Percentiles rank a stretch among this genome's conserved stretches.
Evolutionary conservation across 805 yeast species (phyloP).

Genomic region (Metschnikowia henanensis): DNA sequence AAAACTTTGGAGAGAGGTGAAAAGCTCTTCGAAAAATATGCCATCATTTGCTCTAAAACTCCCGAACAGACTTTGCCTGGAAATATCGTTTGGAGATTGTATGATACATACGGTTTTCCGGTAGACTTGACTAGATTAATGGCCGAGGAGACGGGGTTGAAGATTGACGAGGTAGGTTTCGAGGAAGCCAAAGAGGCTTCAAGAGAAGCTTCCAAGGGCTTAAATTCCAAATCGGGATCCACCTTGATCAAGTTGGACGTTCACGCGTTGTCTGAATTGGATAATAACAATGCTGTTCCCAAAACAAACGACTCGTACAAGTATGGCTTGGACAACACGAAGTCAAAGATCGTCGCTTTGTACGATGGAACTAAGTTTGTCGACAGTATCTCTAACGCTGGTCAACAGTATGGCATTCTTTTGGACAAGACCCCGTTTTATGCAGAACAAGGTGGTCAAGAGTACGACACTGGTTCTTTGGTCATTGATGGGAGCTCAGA

Average conservation of each 20-base stretch:
- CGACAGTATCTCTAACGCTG: slow-evolving; percentile 37
- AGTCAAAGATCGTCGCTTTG: slow-evolving; percentile 69
- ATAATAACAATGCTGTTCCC: slow-evolving; percentile 55
- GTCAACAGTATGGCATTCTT: slow-evolving; percentile 70
- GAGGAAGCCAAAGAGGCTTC: slow-evolving; percentile 88
- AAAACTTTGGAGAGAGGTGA: slow-evolving; percentile 98
- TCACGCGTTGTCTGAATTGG: slow-evolving; percentile 78
- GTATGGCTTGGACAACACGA: slow-evolving; percentile 68
- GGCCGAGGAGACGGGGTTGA: slow-evolving; percentile 97
- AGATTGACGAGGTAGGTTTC: slow-evolving; percentile 89
- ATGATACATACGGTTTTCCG: slow-evolving; percentile 99
- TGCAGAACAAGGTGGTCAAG: slow-evolving; percentile 99
- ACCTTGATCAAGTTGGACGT: slow-evolving; percentile 81
- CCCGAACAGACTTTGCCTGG: slow-evolving; percentile 82
- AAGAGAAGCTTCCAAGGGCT: slow-evolving; percentile 93
- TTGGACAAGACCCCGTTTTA: slow-evolving; percentile 92
- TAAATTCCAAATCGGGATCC: slow-evolving; percentile 58
- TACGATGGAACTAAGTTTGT: slow-evolving; percentile 66
- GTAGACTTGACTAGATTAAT: slow-evolving; percentile 95
- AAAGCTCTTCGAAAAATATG: slow-evolving; percentile 91
- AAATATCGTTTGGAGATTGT: slow-evolving; percentile 96
- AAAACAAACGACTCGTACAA: slow-evolving; percentile 84
- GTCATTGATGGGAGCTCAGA: slow-evolving; percentile 86
- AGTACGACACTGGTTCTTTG: slow-evolving; percentile 89
- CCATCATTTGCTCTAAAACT: slow-evolving; percentile 73